Evolutionary conservation across 192 early-diverging fungal species (phyloP).

Genomic region (Coemansia sp.): DNA sequence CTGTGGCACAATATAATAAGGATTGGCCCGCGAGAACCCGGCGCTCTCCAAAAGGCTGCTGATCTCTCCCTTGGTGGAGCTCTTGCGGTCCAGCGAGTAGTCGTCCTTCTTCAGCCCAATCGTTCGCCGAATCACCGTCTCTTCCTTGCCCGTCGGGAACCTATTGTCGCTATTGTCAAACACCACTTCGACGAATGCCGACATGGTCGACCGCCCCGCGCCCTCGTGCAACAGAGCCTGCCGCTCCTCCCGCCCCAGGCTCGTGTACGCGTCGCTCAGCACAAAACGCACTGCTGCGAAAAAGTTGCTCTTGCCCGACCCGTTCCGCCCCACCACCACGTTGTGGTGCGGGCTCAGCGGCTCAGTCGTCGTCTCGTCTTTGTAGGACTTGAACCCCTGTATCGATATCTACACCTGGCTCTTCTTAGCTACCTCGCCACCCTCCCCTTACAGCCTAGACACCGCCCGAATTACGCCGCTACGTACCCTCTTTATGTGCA

Average conservation of each 20-base stretch:
- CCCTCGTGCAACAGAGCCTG: constrained; percentile 93
- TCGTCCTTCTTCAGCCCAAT: constrained; percentile 98
- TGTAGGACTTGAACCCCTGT: constrained; percentile 99
- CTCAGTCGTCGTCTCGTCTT: constrained; percentile 90
- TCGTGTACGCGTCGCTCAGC: constrained; percentile 91
- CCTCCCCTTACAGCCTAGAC: no score
- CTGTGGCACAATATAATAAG: constrained; percentile 98
- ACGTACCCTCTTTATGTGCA: constrained; percentile 46
- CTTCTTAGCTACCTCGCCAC: neutral
- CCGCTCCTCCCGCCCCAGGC: constrained; percentile 87
- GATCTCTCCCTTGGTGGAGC: constrained; percentile 85
- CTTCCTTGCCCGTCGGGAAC: constrained; percentile 91
- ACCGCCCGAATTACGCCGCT: no score
- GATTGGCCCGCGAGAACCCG: constrained; percentile 94
- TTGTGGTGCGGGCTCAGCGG: constrained; percentile 91
- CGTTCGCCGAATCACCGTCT: constrained; percentile 83
- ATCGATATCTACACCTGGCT: constrained; percentile 64
- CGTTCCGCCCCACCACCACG: constrained; percentile 96
- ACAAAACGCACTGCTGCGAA: constrained; percentile 93
- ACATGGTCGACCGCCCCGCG: constrained; percentile 83
- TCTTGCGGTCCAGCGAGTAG: constrained; percentile 94
- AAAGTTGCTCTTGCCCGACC: constrained; percentile 97
- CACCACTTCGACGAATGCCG: constrained; percentile 91
- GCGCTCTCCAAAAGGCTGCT: constrained; percentile 91
- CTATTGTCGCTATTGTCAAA: constrained; percentile 97